Percentiles rank a stretch among this genome's conserved stretches.
Evolutionary conservation across 2,329 filamentous ascomycete species (phyloP).

Genomic region (Aureobasidium mangrovei): DNA sequence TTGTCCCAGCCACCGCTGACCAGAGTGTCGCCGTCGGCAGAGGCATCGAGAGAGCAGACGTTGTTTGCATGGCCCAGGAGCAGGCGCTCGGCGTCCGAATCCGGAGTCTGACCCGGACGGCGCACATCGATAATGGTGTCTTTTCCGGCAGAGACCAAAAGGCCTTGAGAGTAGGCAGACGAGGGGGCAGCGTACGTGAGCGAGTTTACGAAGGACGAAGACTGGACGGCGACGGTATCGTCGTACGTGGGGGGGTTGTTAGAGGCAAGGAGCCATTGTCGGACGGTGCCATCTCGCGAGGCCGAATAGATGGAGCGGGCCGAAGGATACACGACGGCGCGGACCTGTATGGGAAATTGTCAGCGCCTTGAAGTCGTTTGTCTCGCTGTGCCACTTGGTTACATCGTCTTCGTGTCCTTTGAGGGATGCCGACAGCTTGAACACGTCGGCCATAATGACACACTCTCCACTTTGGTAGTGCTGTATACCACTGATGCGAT

Average conservation of each 20-base stretch:
- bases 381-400: slow-evolving; percentile 30
- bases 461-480: too few species aligned
- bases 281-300: slow-evolving; percentile 84
- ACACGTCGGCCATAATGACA: slow-evolving; percentile 56
- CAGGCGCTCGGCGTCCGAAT: slow-evolving; percentile 75
- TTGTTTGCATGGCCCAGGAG: slow-evolving; percentile 81
- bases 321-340: slow-evolving; percentile 70
- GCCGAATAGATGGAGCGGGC: slow-evolving; percentile 68
- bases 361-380: not conserved
- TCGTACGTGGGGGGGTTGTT: slow-evolving; percentile 64
- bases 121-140: slow-evolving; percentile 90
- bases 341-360: slow-evolving; percentile 53
- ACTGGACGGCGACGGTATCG: slow-evolving; percentile 66
- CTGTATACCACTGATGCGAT: too few species aligned
- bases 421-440: slow-evolving; percentile 87
- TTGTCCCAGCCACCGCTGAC: slow-evolving; percentile 93
- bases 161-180: slow-evolving; percentile 60
- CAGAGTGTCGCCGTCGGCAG: slow-evolving; percentile 61
- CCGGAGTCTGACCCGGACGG: slow-evolving; percentile 54
- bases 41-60: slow-evolving; percentile 77
- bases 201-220: slow-evolving; percentile 79
- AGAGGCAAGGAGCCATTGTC: slow-evolving; percentile 67
- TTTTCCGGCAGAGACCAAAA: slow-evolving; percentile 80
- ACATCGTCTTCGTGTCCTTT: slow-evolving; percentile 91
- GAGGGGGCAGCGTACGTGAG: slow-evolving; percentile 67